Evolutionary conservation across 2,329 filamentous ascomycete genomes (phyloP), one percentile per base, ranked within the genome.

Genomic region (Pseudogymnoascus sp.): DNA sequence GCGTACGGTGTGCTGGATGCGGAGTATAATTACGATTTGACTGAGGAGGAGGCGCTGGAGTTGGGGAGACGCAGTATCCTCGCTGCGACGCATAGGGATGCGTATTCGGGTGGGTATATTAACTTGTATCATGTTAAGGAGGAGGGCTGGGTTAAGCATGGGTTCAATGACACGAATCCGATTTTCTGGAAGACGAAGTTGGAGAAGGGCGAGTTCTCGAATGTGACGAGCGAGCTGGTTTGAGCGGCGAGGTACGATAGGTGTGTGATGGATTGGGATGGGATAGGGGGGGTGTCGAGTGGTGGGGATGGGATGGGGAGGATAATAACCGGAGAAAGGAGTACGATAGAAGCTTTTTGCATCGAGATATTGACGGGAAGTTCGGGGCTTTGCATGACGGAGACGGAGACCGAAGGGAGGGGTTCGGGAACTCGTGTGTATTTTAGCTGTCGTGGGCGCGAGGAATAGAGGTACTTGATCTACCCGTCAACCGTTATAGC

Each of bases 101-200:
- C 95, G n/a, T 99, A 90, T 84, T 98, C 95, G 24, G 95, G 95
- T 82, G 95, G 95, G 69, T 98, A 86, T 81, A 97, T 99, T 84
- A 99, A 99, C 81, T 76, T 98, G 74, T 99, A 99, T 79, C 95
- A 99, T 74, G 93, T 99, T 75, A 97, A 97, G 87, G 93, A 99
- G 82, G 89, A 92, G 16, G 95, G 95, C 71, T 99, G 95, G 95
- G 93, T 96, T 73, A 96, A 96, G 85, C 93, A 98, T 75, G 95
- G 95, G 66, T 99, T 99, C 84, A 92, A 82, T 74, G 95, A 99
- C 78, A 98, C 93, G 71, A 97, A 98, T 82, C 93, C 93, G 50
- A 96, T 98, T 75, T 99, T 99, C 88, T 99, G 95, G 95, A 89
- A 96, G 83, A 97, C 93, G 60, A 99, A 99, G 87, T 79, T 99